Evolutionary conservation across 1,284 basidiomycete species (phyloP).

Genomic region (Singerocomus rubriflavus): DNA sequence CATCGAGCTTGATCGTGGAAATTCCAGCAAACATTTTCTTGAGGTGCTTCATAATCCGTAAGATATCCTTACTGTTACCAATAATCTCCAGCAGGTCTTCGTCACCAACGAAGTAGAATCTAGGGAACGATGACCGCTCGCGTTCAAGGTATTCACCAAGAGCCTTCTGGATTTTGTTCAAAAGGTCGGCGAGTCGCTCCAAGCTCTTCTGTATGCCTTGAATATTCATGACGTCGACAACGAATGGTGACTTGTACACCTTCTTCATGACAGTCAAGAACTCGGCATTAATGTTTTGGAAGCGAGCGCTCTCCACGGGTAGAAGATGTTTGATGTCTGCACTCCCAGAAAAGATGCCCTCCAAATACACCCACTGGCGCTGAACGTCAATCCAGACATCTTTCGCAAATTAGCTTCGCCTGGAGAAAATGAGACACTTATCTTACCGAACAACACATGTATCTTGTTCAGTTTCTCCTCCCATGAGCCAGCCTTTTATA

Average conservation of each 20-base stretch:
- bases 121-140: conserved; percentile 95
- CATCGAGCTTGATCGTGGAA: conserved; percentile 85
- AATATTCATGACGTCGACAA: conserved; percentile 96
- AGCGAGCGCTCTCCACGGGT: conserved; percentile 94
- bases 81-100: conserved; percentile 99
- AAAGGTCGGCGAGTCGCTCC: conserved; percentile 92
- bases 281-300: conserved; percentile 98
- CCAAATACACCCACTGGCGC: conserved; percentile 99
- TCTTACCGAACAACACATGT: conserved; percentile 89
- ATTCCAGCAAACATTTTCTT: conserved; percentile 99
- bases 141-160: conserved; percentile 98
- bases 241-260: conserved; percentile 98
- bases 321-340: conserved; percentile 98
- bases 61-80: conserved; percentile 98
- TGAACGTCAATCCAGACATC: conserved; percentile 99
- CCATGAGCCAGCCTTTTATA: conserved; percentile 75
- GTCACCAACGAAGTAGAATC: conserved; percentile 99
- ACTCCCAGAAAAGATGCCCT: conserved; percentile 99
- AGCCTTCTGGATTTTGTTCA: conserved; percentile 99
- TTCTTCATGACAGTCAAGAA: conserved; percentile 99
- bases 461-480: conserved; percentile 94
- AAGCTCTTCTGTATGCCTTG: conserved; percentile 95
- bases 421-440: background rate
- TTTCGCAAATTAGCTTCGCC: conserved; percentile 29
- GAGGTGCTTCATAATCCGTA: conserved; percentile 96